Base-by-base conservation (phyloP, 1,284 basidiomycete genomes). In the Bondarzewia mesenterica region DNA sequence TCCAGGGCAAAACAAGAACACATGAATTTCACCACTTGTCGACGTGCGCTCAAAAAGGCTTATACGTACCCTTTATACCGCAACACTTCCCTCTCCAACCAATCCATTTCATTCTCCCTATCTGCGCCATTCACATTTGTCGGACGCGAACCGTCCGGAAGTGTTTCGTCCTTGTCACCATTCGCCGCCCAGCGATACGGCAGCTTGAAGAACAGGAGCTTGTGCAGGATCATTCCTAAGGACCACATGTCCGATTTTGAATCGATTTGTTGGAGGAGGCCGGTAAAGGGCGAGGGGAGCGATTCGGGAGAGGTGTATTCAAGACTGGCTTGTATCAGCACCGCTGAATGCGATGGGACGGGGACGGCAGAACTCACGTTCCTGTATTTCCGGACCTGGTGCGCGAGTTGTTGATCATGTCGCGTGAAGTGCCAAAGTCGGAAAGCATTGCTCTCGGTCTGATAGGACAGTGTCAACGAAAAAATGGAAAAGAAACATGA, bases 341-440 rank as follows among this genome's bases (percentile, higher is more conserved):
- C 35, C 23, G 16, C 42, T 23, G 22, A 8, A 41, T 16, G 22
- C 27, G 12, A 21, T 4, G 22, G 14, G 22, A 22, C 53, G 44
- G 10, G 23, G 22, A 53, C 43, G 53, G 58, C 54, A 53, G 65
- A 54, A 85, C 93, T 65, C 71, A 90, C 73, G 93, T 96, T 53
- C 93, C 93, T 16, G 93, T 96, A 61, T 95, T 92, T 6, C 93
- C 93, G 2, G 89, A 89, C 15, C 91, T 77, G 27, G 74, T 67
- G 14, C 78, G 68, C 12, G 80, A 73, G 3, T 77, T 75, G 38
- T 80, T 78, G 5, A 93, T 71, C 83, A 89, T 90, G 58, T 93
- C 91, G 43, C 89, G 81, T 10, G 91, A 94, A 0, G 93, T 95
- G 4, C 93, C 93, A 64, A 97, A 97, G 59, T 97, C 93, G 1